Evolutionary conservation across 169 alveolate genomes (phyloP), one percentile per base, ranked within the genome.

Genomic region (Plasmodium gaboni): DNA sequence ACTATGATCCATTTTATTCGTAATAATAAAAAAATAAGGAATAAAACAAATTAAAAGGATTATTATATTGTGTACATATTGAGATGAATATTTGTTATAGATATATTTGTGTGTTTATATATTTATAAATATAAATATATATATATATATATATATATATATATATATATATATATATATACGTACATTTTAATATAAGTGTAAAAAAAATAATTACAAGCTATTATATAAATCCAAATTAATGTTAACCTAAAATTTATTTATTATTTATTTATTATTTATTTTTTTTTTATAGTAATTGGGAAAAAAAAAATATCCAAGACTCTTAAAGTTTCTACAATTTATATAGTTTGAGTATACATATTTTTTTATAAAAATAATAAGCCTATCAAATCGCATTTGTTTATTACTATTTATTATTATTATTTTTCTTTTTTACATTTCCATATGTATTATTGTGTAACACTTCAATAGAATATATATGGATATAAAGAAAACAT

Each of bases 1-100:
- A 44, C 63, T 83, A 83, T 61, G 91, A 83, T 83, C 91, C 91
- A 42, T 83, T 83, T 83, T 83, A 83, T 32, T 67, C 91, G 91
- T 83, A 83, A 83, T 67, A 48, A 83, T 26, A 57, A 53, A 69
- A 55, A 78, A 63, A 10, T 55, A 55, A 32, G 2, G 55, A 70
- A 70, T 28, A 48, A 70, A 70, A 44, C 55, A 57, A 4, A 42
- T 12, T 22, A 48, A 26, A 32, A 32, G 44, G 44, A 32, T 5
- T 32, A 32, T 32, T 8, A 32, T 32, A 5, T 5, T 32, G 9
- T 32, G 44, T 32, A 2, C 9, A 32, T 32, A 32, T 32, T 5
- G 44, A 32, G 44, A 32, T 32, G 44, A 32, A 32, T 32, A 7
- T 32, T 4, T 32, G 44, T 32, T 32, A 32, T 32, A 32, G 32